Evolutionary conservation across 2,329 filamentous ascomycete species (phyloP).

Genomic region (Fusarium sororula): DNA sequence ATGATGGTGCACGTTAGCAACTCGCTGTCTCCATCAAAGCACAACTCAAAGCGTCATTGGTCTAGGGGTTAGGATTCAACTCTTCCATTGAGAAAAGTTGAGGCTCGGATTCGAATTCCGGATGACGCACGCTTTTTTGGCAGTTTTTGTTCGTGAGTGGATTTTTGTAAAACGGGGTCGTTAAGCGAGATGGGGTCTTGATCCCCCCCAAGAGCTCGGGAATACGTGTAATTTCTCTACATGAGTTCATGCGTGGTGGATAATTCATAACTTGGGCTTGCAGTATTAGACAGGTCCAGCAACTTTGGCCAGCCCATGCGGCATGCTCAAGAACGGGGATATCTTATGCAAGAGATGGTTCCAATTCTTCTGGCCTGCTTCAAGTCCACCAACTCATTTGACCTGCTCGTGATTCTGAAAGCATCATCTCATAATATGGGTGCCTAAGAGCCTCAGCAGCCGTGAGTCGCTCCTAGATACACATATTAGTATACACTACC

Average conservation of each 20-base stretch:
- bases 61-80: slow-evolving; percentile 29
- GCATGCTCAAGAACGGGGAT: too few relatives aligned
- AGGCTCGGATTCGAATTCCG: slow-evolving; percentile 28
- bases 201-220: neutral
- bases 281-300: neutral
- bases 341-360: too few relatives aligned
- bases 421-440: neutral
- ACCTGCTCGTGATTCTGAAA: neutral
- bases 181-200: neutral
- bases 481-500: rapidly evolving
- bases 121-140: slow-evolving; percentile 9
- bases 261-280: neutral
- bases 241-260: neutral
- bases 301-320: neutral
- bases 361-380: neutral
- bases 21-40: neutral
- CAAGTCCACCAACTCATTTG: neutral
- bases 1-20: neutral
- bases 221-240: neutral
- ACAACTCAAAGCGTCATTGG: slow-evolving; percentile 3
- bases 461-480: neutral
- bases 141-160: neutral
- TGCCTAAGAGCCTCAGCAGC: slow-evolving; percentile 3
- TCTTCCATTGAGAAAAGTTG: slow-evolving; percentile 25
- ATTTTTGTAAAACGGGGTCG: neutral